Evolutionary conservation across 148 eudicot genomes (phyloP), one percentile per base, ranked within the genome.

Genomic region (Arctostaphylos glauca): DNA sequence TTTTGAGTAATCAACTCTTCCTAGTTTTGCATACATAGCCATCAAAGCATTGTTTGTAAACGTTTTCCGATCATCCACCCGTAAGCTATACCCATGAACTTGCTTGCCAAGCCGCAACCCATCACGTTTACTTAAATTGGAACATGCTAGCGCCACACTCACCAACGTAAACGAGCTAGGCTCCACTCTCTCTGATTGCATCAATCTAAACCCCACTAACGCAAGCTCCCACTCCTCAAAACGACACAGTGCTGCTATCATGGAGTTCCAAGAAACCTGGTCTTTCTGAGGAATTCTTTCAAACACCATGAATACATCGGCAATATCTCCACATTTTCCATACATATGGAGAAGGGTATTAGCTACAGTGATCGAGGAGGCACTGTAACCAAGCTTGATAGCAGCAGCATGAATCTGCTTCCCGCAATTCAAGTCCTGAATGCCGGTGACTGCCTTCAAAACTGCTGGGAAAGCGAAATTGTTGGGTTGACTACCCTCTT

Each of bases 241-340:
- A 80, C 83, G 86, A 84, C 98, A 94, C 85, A 95, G 87, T 0
- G 88, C 95, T 54, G 89, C 84, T 48, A 95, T 91, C 83, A 90
- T 74, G 5, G 98, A 90, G 84, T 95, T 95, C 98, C 98, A 95
- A 41, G 98, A 92, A 76, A 95, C 96, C 85, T 90, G 90, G 86
- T 94, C 94, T 87, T 87, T 91, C 0, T 87, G 41, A 76, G 90
- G 77, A 86, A 95, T 92, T 92, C 87, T 81, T 77, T 90, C 94
- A 71, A 94, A 95, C 91, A 95, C 88, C 88, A 91, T 94, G 79
- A 76, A 44, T 5, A 79, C 94, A 74, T 89, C 85, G 52, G 80
- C 38, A 19, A 91, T 83, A 72, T 81, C 87, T 12, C 98, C 96
- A 71, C 95, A 92, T 82, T 89, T 89, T 41, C 92, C 98, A 66